Conservation (phyloP, 2,329 filamentous ascomycete species). For the Scopulariopsis brevicaulis region DNA sequence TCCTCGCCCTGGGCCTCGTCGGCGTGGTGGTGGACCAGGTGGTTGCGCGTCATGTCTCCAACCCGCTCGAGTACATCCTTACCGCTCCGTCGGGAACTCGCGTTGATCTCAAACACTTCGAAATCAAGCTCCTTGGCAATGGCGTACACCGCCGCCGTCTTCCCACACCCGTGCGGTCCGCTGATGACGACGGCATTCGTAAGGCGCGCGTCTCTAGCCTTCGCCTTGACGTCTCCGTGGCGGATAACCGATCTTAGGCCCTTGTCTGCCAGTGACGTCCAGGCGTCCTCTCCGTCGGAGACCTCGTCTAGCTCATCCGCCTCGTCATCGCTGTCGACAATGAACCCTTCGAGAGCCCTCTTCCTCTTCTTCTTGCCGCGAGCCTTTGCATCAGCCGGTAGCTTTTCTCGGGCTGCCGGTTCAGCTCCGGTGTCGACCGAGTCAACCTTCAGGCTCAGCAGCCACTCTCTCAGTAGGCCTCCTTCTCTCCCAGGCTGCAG, state of each 20-base stretch:
- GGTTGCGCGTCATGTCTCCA: slow-evolving; percentile 94
- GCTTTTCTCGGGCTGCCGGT: slow-evolving; percentile 14
- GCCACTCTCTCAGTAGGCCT: slow-evolving; percentile 66
- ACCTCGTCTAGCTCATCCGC: slow-evolving; percentile 57
- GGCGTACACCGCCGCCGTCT: slow-evolving; percentile 86
- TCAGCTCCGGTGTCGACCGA: slow-evolving; percentile 56
- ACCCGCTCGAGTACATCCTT: slow-evolving; percentile 86
- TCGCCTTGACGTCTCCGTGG: slow-evolving; percentile 21
- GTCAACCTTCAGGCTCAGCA: slow-evolving; percentile 63
- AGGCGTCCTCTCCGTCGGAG: slow-evolving; percentile 45
- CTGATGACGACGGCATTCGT: slow-evolving; percentile 79
- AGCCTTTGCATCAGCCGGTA: slow-evolving; percentile 4
- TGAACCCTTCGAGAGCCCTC: slow-evolving; percentile 66
- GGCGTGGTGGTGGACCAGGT: slow-evolving; percentile 56
- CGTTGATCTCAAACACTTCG: slow-evolving; percentile 90
- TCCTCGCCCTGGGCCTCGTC: slow-evolving; percentile 15
- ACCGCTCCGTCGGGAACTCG: slow-evolving; percentile 71
- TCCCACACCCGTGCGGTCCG: slow-evolving; percentile 81
- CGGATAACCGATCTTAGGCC: slow-evolving; percentile 44
- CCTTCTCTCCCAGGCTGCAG: slow-evolving; percentile 66
- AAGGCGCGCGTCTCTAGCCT: slow-evolving; percentile 35
- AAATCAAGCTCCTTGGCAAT: slow-evolving; percentile 86
- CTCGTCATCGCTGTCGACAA: slow-evolving; percentile 72
- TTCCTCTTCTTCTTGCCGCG: slow-evolving; percentile 52
- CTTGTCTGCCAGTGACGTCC: slow-evolving; percentile 23